Evolutionary conservation across 148 eudicot genomes (phyloP).

Genomic region (Mesembryanthemum crystallinum): DNA sequence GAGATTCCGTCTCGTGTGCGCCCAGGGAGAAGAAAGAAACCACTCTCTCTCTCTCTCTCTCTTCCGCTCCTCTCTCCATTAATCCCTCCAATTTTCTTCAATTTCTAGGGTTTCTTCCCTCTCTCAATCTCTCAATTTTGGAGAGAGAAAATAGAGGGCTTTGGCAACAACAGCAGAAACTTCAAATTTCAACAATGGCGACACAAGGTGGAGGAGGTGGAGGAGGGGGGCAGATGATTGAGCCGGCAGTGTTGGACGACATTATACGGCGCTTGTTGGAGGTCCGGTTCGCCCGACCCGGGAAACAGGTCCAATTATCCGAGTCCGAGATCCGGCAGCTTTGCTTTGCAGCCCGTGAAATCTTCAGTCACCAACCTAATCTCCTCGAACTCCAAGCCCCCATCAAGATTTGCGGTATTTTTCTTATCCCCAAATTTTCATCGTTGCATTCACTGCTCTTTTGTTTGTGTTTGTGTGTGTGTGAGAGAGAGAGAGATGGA

Average conservation of each 20-base stretch:
- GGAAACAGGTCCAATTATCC: slow-evolving; percentile 77
- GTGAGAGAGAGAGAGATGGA: no score
- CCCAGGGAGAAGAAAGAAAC: neutral
- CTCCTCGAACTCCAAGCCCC: slow-evolving; percentile 92
- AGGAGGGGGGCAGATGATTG: slow-evolving; percentile 39
- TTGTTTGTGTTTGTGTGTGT: no score
- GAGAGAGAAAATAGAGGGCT: no score
- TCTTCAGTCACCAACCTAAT: slow-evolving; percentile 78
- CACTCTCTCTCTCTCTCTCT: neutral
- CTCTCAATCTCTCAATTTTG: neutral
- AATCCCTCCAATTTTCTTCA: slow-evolving; percentile 13
- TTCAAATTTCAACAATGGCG: slow-evolving; percentile 29
- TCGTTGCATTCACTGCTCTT: no score
- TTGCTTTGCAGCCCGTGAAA: slow-evolving; percentile 70
- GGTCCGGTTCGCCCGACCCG: slow-evolving; percentile 80
- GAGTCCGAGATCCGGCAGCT: slow-evolving; percentile 95
- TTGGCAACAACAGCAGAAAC: no score
- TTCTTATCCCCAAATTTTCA: neutral
- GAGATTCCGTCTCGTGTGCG: neutral
- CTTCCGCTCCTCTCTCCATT: neutral
- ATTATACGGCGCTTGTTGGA: slow-evolving; percentile 75
- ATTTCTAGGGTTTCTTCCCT: slow-evolving; percentile 27
- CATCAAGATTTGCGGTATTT: slow-evolving; percentile 84
- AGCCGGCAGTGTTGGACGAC: slow-evolving; percentile 59
- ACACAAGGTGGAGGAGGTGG: slow-evolving; percentile 32